Evolutionary conservation across 2,329 filamentous ascomycete species (phyloP).

Genomic region (Bimuria novae-zelandiae): DNA sequence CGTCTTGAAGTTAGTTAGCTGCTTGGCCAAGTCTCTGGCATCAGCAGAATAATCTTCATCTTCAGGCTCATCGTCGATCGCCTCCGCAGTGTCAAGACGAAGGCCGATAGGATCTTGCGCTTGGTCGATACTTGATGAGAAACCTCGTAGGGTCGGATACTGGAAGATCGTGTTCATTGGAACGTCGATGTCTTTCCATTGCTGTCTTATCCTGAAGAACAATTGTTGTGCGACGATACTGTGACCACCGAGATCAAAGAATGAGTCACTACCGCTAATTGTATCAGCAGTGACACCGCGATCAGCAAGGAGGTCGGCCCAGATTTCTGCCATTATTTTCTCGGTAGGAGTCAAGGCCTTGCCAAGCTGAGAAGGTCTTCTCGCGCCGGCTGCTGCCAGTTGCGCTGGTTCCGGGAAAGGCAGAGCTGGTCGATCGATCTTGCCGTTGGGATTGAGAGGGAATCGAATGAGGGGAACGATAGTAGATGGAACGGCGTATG

Average conservation of each 20-base stretch:
- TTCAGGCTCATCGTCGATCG: slow-evolving; percentile 52
- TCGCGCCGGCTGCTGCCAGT: slow-evolving; percentile 61
- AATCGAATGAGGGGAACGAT: slow-evolving; percentile 74
- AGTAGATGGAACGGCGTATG: slow-evolving; percentile 75
- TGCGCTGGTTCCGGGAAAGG: slow-evolving; percentile 80
- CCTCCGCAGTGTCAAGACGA: slow-evolving; percentile 47
- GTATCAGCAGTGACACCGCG: slow-evolving; percentile 68
- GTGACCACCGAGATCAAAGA: slow-evolving; percentile 83
- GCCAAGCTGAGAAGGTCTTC: slow-evolving; percentile 50
- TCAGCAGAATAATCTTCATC: slow-evolving; percentile 60
- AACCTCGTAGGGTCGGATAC: slow-evolving; percentile 64
- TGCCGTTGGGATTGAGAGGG: slow-evolving; percentile 68
- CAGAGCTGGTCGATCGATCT: slow-evolving; percentile 77
- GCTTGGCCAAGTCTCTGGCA: slow-evolving; percentile 55
- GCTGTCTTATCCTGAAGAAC: slow-evolving; percentile 69
- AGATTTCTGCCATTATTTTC: slow-evolving; percentile 69
- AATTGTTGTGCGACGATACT: slow-evolving; percentile 81
- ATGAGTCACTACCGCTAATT: slow-evolving; percentile 65
- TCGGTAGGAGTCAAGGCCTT: slow-evolving; percentile 63
- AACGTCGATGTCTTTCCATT: slow-evolving; percentile 66
- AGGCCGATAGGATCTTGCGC: slow-evolving; percentile 55
- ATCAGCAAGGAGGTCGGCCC: slow-evolving; percentile 68
- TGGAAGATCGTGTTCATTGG: slow-evolving; percentile 73
- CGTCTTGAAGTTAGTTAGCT: slow-evolving; percentile 50
- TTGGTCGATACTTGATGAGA: slow-evolving; percentile 58